A percentile compares a stretch with the other conserved stretches of the same genome.
phyloP scores from a whole-genome alignment of 306 rosid species.

The Ziziphus jujuba region DNA sequence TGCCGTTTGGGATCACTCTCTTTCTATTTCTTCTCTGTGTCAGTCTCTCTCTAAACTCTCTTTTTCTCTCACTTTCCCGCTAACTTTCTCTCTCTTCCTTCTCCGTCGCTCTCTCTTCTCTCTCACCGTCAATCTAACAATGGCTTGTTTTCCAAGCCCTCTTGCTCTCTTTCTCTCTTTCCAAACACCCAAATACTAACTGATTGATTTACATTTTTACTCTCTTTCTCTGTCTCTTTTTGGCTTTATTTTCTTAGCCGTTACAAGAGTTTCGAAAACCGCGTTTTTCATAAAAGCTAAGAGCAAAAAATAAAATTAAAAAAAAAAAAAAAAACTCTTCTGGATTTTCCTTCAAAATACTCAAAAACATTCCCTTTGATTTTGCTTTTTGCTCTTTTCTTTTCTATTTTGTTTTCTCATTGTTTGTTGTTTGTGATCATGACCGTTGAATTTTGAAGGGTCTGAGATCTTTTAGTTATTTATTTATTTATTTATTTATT shows the following conservation, averaged over 20 bases:
- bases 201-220: no score
- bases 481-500: no score
- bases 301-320: no score
- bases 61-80: conserved; percentile 20
- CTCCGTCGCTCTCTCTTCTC: not conserved
- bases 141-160: not conserved
- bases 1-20: not conserved
- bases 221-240: not conserved
- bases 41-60: not conserved
- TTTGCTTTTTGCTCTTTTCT: not conserved
- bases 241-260: conserved; percentile 14
- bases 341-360: conserved; percentile 2
- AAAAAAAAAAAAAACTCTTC: not conserved
- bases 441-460: not conserved
- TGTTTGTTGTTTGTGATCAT: not conserved
- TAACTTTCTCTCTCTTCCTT: not conserved
- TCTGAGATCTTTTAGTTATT: not conserved
- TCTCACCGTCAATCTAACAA: conserved; percentile 13
- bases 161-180: not conserved
- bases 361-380: conserved; percentile 24
- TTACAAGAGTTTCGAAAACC: conserved; percentile 10
- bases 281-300: not conserved
- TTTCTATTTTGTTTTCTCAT: not conserved
- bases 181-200: not conserved
- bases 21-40: not conserved